Base-by-base conservation (phyloP, 208 protist species). In the Entamoeba invadens region DNA sequence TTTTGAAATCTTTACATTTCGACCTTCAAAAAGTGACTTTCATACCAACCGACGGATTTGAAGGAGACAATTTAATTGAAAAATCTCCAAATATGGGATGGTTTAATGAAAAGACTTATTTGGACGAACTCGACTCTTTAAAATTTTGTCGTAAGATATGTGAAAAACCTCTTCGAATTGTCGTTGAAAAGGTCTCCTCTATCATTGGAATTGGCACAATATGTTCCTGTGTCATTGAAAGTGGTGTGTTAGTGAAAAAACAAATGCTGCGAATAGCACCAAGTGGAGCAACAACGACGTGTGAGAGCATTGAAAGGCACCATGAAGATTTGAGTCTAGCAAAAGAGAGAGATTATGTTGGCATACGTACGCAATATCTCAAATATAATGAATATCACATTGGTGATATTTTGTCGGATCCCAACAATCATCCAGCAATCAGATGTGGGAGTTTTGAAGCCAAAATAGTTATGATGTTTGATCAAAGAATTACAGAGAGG, bases 141-240 rank as follows among this genome's bases (percentile, higher is more conserved):
- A 95, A 96, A 57, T 94, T 96, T 44, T 97, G 97, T 45, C 97
- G 97, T 92, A 96, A 98, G 93, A 97, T 97, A 50, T 92, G 94
- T 44, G 98, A 99, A 94, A 98, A 98, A 96, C 98, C 98, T 77
- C 96, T 99, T 46, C 97, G 98, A 96, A 96, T 94, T 95, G 97
- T 92, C 87, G 94, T 99, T 42, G 97, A 98, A 96, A 98, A 99
- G 95, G 98, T 98, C 94, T 99, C 98, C 97, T 99, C 98, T 97
- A 99, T 99, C 94, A 95, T 95, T 45, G 97, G 97, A 95, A 96
- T 98, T 97, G 99, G 97, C 96, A 99, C 97, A 97, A 98, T 97
- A 94, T 98, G 95, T 94, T 98, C 96, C 96, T 98, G 96, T 95
- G 96, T 97, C 96, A 97, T 98, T 57, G 97, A 97, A 94, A 97